A percentile compares a stretch with the other conserved stretches of the same genome.
These are phyloP conservation scores for Eragrostis tef DNA, from an alignment of 202 grass and related monocot species.

Conservation along the genomic window DNA sequence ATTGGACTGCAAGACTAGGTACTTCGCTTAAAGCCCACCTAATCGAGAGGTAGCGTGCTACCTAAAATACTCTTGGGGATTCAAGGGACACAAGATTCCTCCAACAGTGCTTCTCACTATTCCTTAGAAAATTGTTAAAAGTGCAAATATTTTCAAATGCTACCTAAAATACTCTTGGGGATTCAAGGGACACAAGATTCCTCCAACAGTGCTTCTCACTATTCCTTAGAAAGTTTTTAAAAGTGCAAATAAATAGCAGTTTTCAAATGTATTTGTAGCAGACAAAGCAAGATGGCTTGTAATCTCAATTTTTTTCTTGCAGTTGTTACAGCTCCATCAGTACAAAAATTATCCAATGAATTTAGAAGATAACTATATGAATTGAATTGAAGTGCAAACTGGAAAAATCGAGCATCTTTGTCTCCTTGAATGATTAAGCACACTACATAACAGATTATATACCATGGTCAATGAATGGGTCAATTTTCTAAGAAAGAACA, in stretches of 20 bases:
- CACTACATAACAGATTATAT: background rate
- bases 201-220: background rate
- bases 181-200: background rate
- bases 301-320: no score
- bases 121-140: background rate
- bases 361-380: background rate
- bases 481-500: background rate
- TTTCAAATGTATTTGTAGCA: conserved; percentile 1
- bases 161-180: background rate
- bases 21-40: background rate
- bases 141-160: no score
- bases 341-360: conserved; percentile 5
- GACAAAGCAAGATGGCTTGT: background rate
- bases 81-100: background rate
- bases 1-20: background rate
- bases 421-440: background rate
- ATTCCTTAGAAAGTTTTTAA: background rate
- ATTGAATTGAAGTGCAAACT: background rate
- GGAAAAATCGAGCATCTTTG: background rate
- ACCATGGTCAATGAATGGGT: background rate
- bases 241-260: background rate
- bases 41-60: background rate
- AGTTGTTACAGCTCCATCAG: background rate
- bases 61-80: background rate
- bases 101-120: background rate